A percentile compares a stretch with the other conserved stretches of the same genome.
These are phyloP conservation scores for Phytophthora vignae DNA, from an alignment of 352 stramenopile species.

Conservation along the genomic window DNA sequence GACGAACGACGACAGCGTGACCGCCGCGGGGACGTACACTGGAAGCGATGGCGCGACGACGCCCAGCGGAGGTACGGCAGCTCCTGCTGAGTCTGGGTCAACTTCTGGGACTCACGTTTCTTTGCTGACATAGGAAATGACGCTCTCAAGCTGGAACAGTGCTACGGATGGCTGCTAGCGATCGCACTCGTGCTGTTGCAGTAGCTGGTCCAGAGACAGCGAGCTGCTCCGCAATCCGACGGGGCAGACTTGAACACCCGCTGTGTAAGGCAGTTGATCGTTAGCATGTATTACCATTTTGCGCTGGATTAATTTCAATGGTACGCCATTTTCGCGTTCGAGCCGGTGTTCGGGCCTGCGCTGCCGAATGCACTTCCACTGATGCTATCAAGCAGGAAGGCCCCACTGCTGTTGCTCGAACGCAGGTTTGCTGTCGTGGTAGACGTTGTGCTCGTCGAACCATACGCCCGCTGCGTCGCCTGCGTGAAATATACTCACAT, in stretches of 20 bases:
- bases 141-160: not conserved
- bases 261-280: not conserved
- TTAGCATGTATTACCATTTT: not conserved
- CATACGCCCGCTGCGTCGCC: conserved; percentile 55
- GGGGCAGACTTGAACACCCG: not conserved
- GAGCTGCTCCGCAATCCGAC: not conserved
- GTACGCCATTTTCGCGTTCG: conserved; percentile 31
- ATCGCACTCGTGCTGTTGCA: conserved; percentile 3
- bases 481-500: conserved; percentile 12
- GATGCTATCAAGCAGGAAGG: conserved; percentile 56
- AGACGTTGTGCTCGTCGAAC: conserved; percentile 35
- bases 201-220: not conserved
- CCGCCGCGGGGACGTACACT: conserved; percentile 11
- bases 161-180: not conserved
- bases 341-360: conserved; percentile 31
- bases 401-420: conserved; percentile 57
- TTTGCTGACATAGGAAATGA: conserved; percentile 23
- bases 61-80: conserved; percentile 14
- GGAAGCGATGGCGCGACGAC: conserved; percentile 8
- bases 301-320: conserved; percentile 23
- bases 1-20: conserved; percentile 20
- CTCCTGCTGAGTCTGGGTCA: not conserved
- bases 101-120: conserved; percentile 11
- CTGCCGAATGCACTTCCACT: conserved; percentile 50
- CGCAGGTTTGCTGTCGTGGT: conserved; percentile 42